A percentile compares a stretch with the other conserved stretches of the same genome.
Evolutionary conservation across 257 asterid genomes (phyloP).

Genomic region (Nicotiana obtusifolia): DNA sequence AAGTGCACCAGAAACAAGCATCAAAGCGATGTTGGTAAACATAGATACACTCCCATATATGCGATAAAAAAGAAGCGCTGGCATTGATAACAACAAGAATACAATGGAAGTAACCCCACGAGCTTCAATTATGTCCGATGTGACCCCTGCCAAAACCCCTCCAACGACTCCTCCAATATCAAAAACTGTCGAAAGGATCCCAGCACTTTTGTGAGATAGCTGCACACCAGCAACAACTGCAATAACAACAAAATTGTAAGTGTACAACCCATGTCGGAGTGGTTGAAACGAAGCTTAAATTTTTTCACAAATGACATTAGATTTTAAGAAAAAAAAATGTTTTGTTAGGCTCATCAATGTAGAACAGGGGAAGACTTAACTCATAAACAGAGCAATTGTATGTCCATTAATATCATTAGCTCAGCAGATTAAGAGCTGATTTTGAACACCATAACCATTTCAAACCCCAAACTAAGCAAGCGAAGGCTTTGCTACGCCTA

Average conservation of each 20-base stretch:
- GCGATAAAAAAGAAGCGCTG: constrained; percentile 64
- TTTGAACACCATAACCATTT: neutral
- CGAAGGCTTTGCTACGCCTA: neutral
- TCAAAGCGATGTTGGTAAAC: constrained; percentile 42
- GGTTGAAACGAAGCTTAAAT: neutral
- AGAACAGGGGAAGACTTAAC: neutral
- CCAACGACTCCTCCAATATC: constrained; percentile 90
- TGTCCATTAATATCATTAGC: neutral
- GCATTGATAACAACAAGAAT: constrained; percentile 63
- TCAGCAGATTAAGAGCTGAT: neutral
- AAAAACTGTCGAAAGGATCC: constrained; percentile 76
- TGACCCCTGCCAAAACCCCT: constrained; percentile 75
- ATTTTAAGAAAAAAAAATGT: no score
- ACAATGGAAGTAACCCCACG: constrained; percentile 67
- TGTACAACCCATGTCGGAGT: neutral
- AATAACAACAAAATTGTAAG: constrained; percentile 13
- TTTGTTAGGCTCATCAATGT: neutral
- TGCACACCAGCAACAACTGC: constrained; percentile 83
- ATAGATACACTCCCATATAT: constrained; percentile 68
- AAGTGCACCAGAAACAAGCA: constrained; percentile 72
- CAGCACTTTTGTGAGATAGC: constrained; percentile 71
- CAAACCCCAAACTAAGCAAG: neutral
- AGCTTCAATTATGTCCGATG: constrained; percentile 77
- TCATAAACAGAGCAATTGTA: neutral
- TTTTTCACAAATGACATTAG: neutral